A percentile compares a stretch with the other conserved stretches of the same genome.
Conservation (phyloP, 306 rosid species). For the Castanea mollissima region DNA sequence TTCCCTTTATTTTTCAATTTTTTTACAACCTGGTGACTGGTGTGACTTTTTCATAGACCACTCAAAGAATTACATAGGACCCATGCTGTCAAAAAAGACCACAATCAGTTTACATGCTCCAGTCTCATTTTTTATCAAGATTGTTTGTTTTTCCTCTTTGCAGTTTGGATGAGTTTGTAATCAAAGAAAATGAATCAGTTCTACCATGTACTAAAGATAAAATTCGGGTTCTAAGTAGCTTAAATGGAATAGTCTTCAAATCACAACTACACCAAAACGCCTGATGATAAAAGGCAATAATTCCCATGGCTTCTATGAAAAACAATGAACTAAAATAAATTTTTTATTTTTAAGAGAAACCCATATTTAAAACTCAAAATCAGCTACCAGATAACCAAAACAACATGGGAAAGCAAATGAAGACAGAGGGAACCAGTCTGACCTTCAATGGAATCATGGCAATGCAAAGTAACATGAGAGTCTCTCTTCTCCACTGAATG, state of each 20-base stretch:
- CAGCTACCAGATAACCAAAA: not conserved
- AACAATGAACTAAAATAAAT: not conserved
- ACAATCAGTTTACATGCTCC: no score
- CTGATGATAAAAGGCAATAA: no score
- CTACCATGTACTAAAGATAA: not conserved
- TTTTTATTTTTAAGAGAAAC: not conserved
- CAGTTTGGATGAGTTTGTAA: not conserved
- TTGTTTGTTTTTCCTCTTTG: not conserved
- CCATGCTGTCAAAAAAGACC: no score
- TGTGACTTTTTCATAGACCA: no score
- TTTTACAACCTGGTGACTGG: no score
- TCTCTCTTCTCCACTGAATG: constrained; percentile 95
- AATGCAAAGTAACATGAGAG: constrained; percentile 74
- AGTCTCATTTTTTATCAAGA: no score
- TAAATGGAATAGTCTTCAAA: no score
- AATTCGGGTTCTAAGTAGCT: not conserved
- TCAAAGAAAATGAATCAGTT: not conserved
- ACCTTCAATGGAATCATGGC: constrained; percentile 95
- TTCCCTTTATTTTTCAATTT: not conserved
- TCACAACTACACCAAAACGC: no score
- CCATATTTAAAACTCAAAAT: not conserved
- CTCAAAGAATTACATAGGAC: no score
- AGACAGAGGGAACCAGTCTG: not conserved
- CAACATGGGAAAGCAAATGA: not conserved
- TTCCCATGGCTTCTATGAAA: no score